Conservation (phyloP, 257 asterid genomes). For the Plantago ovata region DNA sequence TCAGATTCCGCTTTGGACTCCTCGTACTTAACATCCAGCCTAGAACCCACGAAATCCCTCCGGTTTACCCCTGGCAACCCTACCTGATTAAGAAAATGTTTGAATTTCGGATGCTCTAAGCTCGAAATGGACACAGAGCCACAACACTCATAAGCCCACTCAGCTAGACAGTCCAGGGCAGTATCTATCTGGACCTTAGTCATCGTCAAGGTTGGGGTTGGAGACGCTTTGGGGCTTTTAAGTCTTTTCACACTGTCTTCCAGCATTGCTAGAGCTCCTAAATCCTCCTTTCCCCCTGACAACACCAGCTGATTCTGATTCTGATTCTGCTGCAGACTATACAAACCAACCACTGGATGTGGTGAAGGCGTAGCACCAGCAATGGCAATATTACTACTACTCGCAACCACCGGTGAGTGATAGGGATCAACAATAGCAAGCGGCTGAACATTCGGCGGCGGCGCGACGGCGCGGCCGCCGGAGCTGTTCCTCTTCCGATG, state of each 20-base stretch:
- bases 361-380: constrained; percentile 25
- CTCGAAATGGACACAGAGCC: constrained; percentile 78
- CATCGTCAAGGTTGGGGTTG: constrained; percentile 31
- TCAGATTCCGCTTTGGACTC: constrained; percentile 67
- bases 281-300: constrained; percentile 95
- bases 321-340: constrained; percentile 36
- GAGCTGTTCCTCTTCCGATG: constrained; percentile 21
- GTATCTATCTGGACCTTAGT: constrained; percentile 69
- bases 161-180: constrained; percentile 66
- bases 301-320: constrained; percentile 53
- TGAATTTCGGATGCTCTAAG: constrained; percentile 91
- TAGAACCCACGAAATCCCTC: constrained; percentile 52
- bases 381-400: constrained; percentile 29
- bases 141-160: constrained; percentile 90
- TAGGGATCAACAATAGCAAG: constrained; percentile 63
- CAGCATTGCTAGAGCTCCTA: constrained; percentile 80
- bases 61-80: constrained; percentile 68
- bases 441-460: constrained; percentile 22
- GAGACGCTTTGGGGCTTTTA: constrained; percentile 76
- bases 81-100: constrained; percentile 69
- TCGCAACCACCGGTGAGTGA: constrained; percentile 25
- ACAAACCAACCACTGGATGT: constrained; percentile 26
- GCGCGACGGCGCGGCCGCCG: constrained; percentile 30
- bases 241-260: constrained; percentile 86
- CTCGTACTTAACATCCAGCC: constrained; percentile 68